These are phyloP conservation scores for Pleurotus eryngii DNA, from an alignment of 768 basidiomycete species.

Conservation along the genomic window DNA sequence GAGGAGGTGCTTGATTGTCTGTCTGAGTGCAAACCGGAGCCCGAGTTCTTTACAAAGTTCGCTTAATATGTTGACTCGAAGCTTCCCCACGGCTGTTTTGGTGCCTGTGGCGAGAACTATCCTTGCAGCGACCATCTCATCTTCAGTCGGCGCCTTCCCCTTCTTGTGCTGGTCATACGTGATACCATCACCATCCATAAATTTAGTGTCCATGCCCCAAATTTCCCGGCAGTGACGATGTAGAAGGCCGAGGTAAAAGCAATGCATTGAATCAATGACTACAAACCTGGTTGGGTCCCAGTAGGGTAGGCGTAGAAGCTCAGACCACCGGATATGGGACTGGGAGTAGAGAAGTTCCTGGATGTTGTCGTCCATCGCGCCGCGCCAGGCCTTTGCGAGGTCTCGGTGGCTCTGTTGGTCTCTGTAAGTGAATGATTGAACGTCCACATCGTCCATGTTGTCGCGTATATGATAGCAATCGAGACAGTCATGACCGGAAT, in stretches of 20 bases:
- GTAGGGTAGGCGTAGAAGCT: slow-evolving; percentile 29
- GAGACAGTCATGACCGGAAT: slow-evolving; percentile 18
- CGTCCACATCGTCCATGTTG: slow-evolving; percentile 16
- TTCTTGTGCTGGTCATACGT: background rate
- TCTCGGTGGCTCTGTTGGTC: slow-evolving; percentile 10
- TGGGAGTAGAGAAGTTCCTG: no score
- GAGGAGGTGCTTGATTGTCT: no score
- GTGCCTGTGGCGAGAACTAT: background rate
- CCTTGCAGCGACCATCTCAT: background rate
- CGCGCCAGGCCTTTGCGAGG: no score
- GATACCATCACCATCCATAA: background rate
- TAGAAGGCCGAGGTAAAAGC: slow-evolving; percentile 25
- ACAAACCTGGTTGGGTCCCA: slow-evolving; percentile 25
- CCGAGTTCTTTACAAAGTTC: background rate
- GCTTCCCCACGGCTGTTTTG: background rate
- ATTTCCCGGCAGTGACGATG: slow-evolving; percentile 18
- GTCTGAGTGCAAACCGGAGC: slow-evolving; percentile 12
- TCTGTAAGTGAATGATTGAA: slow-evolving; percentile 11
- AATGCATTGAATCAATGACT: slow-evolving; percentile 35
- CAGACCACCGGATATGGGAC: slow-evolving; percentile 20
- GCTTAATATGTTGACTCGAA: background rate
- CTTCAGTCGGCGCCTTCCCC: slow-evolving; percentile 1
- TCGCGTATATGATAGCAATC: slow-evolving; percentile 12
- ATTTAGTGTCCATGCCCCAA: slow-evolving; percentile 11
- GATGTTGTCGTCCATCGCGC: no score